Evolutionary conservation across 148 eudicot species (phyloP), one percentile per base, ranked within the genome.

Genomic region (Vaccinium myrtillus): DNA sequence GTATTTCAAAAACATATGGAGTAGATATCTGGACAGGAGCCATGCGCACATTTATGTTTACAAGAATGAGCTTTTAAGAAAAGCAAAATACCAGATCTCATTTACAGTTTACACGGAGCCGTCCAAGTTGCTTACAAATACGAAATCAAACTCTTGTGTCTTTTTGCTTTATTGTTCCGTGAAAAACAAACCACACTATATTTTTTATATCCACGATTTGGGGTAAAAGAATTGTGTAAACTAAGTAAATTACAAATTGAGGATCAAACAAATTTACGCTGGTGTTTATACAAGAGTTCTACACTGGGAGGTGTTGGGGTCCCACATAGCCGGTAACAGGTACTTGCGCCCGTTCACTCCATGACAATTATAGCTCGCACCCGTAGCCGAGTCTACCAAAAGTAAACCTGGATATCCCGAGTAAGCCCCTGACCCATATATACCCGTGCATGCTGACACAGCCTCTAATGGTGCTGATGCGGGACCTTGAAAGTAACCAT

Each of bases 401-500:
- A 76, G 32, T 18, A 18, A 23, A 23, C 79, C 79, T 15, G 53
- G 6, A 12, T 76, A 5, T 2, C 79, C 79, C 1, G 18, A 19
- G 5, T 83, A 90, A 0, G 92, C 79, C 5, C 89, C 90, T 19
- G 87, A 87, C 76, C 92, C 92, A 75, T 83, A 90, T 7, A 90
- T 59, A 0, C 92, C 92, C 0, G 89, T 85, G 43, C 92, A 90
- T 0, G 90, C 92, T 55, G 92, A 56, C 0, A 87, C 92, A 0
- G 92, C 92, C 77, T 90, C 92, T 56, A 90, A 65, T 30, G 87
- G 87, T 5, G 87, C 90, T 43, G 79, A 77, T 36, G 81, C 82
- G 2, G 90, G 86, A 1, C 90, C 90, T 81, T 88, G 90, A 70
- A 76, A 90, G 55, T 86, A 90, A 1, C 92, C 92, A 53, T 81